Evolutionary conservation across 306 rosid species (phyloP), one percentile per base, ranked within the genome.

Genomic region (Corylus heterophylla): DNA sequence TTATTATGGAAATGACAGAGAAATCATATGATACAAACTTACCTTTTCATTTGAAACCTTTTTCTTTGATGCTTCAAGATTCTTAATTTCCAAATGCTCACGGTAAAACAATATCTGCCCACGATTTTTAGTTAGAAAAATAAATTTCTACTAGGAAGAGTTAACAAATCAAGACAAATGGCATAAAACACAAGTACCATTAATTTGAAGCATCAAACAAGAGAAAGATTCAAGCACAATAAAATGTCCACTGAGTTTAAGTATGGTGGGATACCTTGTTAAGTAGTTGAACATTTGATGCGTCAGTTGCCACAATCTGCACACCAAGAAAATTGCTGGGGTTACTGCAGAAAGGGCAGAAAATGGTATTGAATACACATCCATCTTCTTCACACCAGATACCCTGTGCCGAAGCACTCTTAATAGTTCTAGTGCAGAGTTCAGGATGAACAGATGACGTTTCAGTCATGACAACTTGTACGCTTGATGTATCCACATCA

Each of bases 361-460:
- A 84, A 69, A 92, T 73, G 69, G 85, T 54, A 61, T 86, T 85
- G 85, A 86, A 92, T 76, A 94, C 98, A 68, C 95, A 92, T 49
- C 98, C 98, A 80, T 92, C 98, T 82, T 91, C 92, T 71, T 77
- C 86, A 79, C 91, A 87, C 98, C 98, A 94, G 76, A 86, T 82
- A 55, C 95, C 91, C 76, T 80, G 87, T 56, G 86, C 90, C 6
- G 74, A 67, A 76, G 80, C 72, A 78, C 81, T 79, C 52, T 75
- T 79, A 61, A 78, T 75, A 74, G 76, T 81, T 75, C 86, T 80
- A 61, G 76, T 77, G 58, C 68, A 83, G 78, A 92, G 77, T 45
- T 81, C 87, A 73, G 80, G 89, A 87, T 89, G 81, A 39, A 94
- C 88, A 47, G 73, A 88, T 73, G 89, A 83, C 76, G 77, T 78